These are phyloP conservation scores for Morella rubra DNA, from an alignment of 306 rosid genomes.

Conservation along the genomic window DNA sequence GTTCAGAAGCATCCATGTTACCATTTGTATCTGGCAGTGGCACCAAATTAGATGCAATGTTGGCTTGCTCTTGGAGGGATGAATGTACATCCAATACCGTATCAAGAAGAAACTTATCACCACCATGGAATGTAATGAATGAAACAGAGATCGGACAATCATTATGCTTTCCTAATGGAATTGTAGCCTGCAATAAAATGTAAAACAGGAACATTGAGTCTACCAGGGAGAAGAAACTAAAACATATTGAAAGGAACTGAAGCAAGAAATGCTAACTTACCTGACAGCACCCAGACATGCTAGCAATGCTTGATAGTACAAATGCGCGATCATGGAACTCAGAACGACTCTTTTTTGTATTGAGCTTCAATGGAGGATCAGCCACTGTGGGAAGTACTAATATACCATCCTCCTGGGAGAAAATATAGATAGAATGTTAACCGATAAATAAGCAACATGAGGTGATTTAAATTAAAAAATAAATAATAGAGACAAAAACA, in stretches of 20 bases:
- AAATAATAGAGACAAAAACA: too few species aligned
- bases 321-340: slow-evolving; percentile 44
- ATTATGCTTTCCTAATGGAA: slow-evolving; percentile 70
- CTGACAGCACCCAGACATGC: slow-evolving; percentile 69
- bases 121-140: slow-evolving; percentile 62
- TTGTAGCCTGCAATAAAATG: slow-evolving; percentile 51
- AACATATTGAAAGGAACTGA: slow-evolving; percentile 17
- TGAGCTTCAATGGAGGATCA: slow-evolving; percentile 47
- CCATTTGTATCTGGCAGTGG: slow-evolving; percentile 58
- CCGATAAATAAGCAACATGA: not conserved
- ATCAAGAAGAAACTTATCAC: slow-evolving; percentile 89
- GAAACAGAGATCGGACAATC: slow-evolving; percentile 69
- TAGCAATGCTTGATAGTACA: slow-evolving; percentile 51
- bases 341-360: slow-evolving; percentile 34
- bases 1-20: slow-evolving; percentile 68
- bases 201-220: slow-evolving; percentile 13
- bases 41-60: slow-evolving; percentile 40
- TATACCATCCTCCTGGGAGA: slow-evolving; percentile 49
- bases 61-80: slow-evolving; percentile 58
- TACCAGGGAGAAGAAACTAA: slow-evolving; percentile 21
- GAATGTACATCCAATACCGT: slow-evolving; percentile 70
- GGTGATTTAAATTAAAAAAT: not conserved
- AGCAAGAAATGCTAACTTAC: slow-evolving; percentile 40
- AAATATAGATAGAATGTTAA: not conserved
- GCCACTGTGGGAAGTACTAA: slow-evolving; percentile 54